phyloP scores from a whole-genome alignment of 495 filamentous ascomycete genomes.

The Penicillium coprophilum region DNA sequence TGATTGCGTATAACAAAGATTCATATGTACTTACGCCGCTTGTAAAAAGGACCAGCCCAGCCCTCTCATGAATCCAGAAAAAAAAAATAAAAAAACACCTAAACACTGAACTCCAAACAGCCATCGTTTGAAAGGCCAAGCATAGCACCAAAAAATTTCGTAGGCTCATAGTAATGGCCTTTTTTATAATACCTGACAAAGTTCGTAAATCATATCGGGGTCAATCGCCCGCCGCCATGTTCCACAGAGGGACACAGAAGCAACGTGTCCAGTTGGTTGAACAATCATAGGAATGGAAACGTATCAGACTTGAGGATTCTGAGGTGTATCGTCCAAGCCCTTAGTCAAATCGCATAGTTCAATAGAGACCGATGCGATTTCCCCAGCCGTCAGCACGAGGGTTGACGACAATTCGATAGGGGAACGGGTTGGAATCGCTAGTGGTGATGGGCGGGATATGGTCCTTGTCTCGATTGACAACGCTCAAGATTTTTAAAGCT shows the following conservation, averaged over 20 bases:
- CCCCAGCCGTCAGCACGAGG: constrained; percentile 78
- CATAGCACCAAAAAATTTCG: not conserved
- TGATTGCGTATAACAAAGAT: not conserved
- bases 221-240: not conserved
- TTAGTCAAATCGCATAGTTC: constrained; percentile 13
- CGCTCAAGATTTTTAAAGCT: constrained; percentile 80
- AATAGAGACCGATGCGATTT: constrained; percentile 75
- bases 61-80: not conserved
- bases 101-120: not conserved
- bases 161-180: not conserved
- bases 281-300: not conserved
- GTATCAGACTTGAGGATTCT: not conserved
- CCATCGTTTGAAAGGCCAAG: not conserved
- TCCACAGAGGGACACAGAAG: not conserved
- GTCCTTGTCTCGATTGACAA: constrained; percentile 85
- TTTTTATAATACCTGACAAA: constrained; percentile 1
- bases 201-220: constrained; percentile 9
- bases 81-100: constrained; percentile 5
- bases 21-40: not conserved
- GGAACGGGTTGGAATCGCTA: constrained; percentile 89
- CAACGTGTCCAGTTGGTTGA: constrained; percentile 5
- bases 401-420: constrained; percentile 86
- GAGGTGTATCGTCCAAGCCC: not conserved
- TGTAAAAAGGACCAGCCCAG: not conserved
- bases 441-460: constrained; percentile 98